A percentile compares a stretch with the other conserved stretches of the same genome.
These are phyloP conservation scores for Coprinopsis sp. DNA, from an alignment of 768 basidiomycete genomes.

Conservation along the genomic window DNA sequence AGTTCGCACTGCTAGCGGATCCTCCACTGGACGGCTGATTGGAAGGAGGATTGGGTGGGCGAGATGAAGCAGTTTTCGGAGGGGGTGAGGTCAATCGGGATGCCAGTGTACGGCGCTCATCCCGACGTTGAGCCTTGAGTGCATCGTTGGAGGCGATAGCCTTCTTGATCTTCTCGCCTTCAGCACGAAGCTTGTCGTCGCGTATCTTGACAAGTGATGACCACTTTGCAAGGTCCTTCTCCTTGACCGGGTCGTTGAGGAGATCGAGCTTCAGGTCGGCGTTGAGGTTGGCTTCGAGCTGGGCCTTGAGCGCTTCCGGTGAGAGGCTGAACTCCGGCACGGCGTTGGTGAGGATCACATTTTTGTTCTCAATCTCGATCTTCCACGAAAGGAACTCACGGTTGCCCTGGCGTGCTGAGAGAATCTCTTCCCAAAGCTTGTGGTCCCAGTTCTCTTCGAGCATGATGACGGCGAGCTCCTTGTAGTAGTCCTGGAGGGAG, in stretches of 20 bases:
- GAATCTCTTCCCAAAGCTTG: slow-evolving; percentile 2
- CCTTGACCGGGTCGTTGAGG: background rate
- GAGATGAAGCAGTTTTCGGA: too few species aligned
- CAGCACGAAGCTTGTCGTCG: too few species aligned
- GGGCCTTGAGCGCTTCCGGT: slow-evolving; percentile 5
- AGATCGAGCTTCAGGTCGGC: slow-evolving; percentile 6
- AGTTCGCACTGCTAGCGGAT: too few species aligned
- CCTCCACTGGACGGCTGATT: too few species aligned
- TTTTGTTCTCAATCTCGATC: slow-evolving; percentile 17
- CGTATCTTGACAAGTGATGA: too few species aligned
- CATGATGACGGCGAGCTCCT: slow-evolving; percentile 11
- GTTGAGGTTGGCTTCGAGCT: slow-evolving; percentile 14
- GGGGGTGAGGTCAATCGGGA: too few species aligned
- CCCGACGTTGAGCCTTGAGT: too few species aligned
- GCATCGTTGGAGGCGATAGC: too few species aligned
- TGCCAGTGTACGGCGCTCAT: too few species aligned
- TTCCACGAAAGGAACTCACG: slow-evolving; percentile 15
- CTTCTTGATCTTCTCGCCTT: too few species aligned
- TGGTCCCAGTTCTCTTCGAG: slow-evolving; percentile 9
- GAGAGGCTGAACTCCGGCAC: slow-evolving; percentile 6
- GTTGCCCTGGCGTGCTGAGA: slow-evolving; percentile 9
- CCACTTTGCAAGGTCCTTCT: too few species aligned
- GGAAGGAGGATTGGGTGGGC: too few species aligned
- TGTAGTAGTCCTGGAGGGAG: slow-evolving; percentile 11
- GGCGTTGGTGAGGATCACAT: slow-evolving; percentile 12